Evolutionary conservation across 306 rosid genomes (phyloP).

Genomic region (Lupinus albus): DNA sequence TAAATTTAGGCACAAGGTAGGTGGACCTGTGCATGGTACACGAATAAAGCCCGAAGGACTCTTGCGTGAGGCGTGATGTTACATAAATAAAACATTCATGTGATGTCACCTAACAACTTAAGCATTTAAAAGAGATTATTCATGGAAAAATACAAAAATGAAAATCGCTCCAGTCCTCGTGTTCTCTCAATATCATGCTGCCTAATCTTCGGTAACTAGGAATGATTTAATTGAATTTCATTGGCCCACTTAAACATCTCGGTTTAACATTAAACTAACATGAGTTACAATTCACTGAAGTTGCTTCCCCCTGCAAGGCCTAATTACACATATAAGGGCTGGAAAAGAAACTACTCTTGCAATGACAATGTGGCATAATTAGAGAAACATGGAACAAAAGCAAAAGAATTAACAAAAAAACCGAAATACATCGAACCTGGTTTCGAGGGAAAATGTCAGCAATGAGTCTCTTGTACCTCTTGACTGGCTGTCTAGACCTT

Average conservation of each 20-base stretch:
- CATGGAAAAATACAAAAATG: background rate
- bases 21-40: too few species aligned
- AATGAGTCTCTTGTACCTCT: slow-evolving; percentile 98
- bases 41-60: too few species aligned
- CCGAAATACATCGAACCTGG: slow-evolving; percentile 56
- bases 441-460: slow-evolving; percentile 90
- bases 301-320: slow-evolving; percentile 27
- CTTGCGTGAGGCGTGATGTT: too few species aligned
- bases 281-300: background rate
- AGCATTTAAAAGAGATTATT: too few species aligned
- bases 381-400: slow-evolving; percentile 9
- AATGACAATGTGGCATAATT: slow-evolving; percentile 36
- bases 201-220: slow-evolving; percentile 18
- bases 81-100: too few species aligned
- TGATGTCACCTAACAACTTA: too few species aligned
- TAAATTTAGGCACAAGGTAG: too few species aligned
- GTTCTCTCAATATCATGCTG: slow-evolving; percentile 12
- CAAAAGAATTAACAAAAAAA: slow-evolving; percentile 23
- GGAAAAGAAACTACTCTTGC: slow-evolving; percentile 14
- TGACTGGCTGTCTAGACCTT: slow-evolving; percentile 96
- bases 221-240: slow-evolving; percentile 33
- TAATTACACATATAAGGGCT: background rate
- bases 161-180: slow-evolving; percentile 8
- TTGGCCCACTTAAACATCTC: slow-evolving; percentile 23
- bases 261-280: slow-evolving; percentile 34